These are phyloP conservation scores for Tolypocladium nubicola DNA, from an alignment of 2,329 filamentous ascomycete genomes.

Conservation along the genomic window DNA sequence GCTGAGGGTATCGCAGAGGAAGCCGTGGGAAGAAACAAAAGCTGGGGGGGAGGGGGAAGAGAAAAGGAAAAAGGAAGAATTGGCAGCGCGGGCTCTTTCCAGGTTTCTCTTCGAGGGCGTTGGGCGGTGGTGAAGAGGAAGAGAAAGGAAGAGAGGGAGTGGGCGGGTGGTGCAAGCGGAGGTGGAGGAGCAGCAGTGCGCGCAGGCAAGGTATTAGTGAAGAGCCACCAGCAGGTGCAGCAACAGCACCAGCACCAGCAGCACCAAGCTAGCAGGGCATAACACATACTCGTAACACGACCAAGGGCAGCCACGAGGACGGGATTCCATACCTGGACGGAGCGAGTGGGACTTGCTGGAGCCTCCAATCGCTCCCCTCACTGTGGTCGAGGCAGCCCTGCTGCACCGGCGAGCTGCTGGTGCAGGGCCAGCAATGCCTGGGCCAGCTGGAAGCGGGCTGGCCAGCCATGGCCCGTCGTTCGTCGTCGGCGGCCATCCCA, in stretches of 20 bases:
- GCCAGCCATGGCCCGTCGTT: not conserved
- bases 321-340: not conserved
- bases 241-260: not conserved
- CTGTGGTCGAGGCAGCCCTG: not conserved
- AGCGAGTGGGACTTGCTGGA: not conserved
- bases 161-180: constrained; percentile 8
- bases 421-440: not conserved
- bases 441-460: not conserved
- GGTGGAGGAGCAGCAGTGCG: not conserved
- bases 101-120: constrained; percentile 4
- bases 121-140: constrained; percentile 5
- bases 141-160: constrained; percentile 7
- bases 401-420: not conserved
- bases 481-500: too few species aligned
- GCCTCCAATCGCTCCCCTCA: not conserved
- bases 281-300: not conserved
- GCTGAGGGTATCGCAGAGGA: constrained; percentile 8
- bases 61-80: constrained; percentile 7
- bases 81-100: constrained; percentile 5
- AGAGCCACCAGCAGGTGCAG: not conserved
- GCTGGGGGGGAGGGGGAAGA: constrained; percentile 3
- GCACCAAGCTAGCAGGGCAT: not conserved
- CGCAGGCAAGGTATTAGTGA: too few species aligned
- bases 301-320: not conserved
- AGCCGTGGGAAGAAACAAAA: constrained; percentile 1